Percentiles rank a stretch among this genome's conserved stretches.
phyloP scores from a whole-genome alignment of 331 rosid genomes.

The Quercus phellos region DNA sequence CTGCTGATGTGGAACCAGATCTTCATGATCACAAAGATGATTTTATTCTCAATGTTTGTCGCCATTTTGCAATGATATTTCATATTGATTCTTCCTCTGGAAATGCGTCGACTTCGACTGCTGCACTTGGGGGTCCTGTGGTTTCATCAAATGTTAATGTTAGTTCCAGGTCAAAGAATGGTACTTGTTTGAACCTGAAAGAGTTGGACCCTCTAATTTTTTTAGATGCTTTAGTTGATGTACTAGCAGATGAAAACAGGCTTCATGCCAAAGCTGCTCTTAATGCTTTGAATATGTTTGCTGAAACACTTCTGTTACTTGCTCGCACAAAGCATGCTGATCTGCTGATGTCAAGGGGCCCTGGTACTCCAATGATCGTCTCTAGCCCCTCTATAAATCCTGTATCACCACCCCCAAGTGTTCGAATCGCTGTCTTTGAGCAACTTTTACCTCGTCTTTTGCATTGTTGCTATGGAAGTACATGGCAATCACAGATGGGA shows the following conservation, averaged over 20 bases:
- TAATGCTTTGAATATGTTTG: slow-evolving; percentile 72
- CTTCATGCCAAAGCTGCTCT: slow-evolving; percentile 94
- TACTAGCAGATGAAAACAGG: slow-evolving; percentile 90
- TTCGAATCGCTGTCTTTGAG: slow-evolving; percentile 87
- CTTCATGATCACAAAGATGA: slow-evolving; percentile 78
- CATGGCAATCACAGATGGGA: slow-evolving; percentile 98
- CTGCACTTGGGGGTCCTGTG: slow-evolving; percentile 57
- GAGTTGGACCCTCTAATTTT: slow-evolving; percentile 90
- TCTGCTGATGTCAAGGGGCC: slow-evolving; percentile 84
- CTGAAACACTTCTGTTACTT: slow-evolving; percentile 85
- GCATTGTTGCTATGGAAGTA: slow-evolving; percentile 95
- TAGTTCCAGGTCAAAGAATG: slow-evolving; percentile 58
- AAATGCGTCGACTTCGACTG: slow-evolving; percentile 36
- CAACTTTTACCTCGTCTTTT: slow-evolving; percentile 93
- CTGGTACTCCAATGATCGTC: slow-evolving; percentile 96
- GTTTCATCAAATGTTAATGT: slow-evolving; percentile 52
- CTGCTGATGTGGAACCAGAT: slow-evolving; percentile 85
- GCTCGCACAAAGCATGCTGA: slow-evolving; percentile 96
- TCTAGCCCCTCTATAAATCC: slow-evolving; percentile 98
- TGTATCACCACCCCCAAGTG: slow-evolving; percentile 96
- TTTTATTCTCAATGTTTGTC: slow-evolving; percentile 80
- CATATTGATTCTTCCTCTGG: slow-evolving; percentile 63
- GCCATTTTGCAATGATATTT: slow-evolving; percentile 93
- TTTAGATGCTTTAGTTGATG: slow-evolving; percentile 97
- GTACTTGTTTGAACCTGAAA: slow-evolving; percentile 72